These are phyloP conservation scores for Candida sanyaensis DNA, from an alignment of 1,139 yeast genomes.

Conservation along the genomic window DNA sequence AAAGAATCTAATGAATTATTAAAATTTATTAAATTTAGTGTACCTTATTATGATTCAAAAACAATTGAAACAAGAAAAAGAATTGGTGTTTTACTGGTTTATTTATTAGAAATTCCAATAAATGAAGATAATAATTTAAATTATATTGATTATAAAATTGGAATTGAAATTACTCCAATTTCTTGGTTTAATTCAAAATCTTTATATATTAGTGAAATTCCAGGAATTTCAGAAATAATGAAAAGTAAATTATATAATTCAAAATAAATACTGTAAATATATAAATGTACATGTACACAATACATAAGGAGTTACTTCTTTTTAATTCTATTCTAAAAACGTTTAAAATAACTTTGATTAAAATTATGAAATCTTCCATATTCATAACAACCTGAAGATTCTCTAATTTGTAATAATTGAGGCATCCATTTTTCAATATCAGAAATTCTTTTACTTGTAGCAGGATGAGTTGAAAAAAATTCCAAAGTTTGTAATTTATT, in stretches of 20 bases:
- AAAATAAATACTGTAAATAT: not conserved
- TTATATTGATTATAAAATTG: constrained; percentile 22
- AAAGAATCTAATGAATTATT: constrained; percentile 11
- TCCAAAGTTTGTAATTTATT: constrained; percentile 23
- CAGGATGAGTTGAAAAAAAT: constrained; percentile 88
- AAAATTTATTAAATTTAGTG: constrained; percentile 34
- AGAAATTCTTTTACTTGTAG: constrained; percentile 67
- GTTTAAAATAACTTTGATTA: constrained; percentile 21
- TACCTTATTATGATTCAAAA: constrained; percentile 30
- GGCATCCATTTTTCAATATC: constrained; percentile 77
- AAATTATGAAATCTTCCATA: constrained; percentile 21
- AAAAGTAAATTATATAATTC: constrained; percentile 7
- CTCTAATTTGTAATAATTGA: constrained; percentile 52
- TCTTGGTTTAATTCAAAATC: constrained; percentile 8
- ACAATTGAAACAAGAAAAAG: constrained; percentile 22
- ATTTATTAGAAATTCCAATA: constrained; percentile 26
- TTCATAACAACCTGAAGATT: constrained; percentile 30
- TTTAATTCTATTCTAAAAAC: not conserved
- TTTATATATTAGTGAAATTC: constrained; percentile 2
- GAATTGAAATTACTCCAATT: constrained; percentile 30
- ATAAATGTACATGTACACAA: not conserved
- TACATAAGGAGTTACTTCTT: no score
- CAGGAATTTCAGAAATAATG: constrained; percentile 1
- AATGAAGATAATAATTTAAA: constrained; percentile 10
- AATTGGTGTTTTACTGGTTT: constrained; percentile 36